phyloP scores from a whole-genome alignment of 106 monocot species.

The Acanthochlamys bracteata region DNA sequence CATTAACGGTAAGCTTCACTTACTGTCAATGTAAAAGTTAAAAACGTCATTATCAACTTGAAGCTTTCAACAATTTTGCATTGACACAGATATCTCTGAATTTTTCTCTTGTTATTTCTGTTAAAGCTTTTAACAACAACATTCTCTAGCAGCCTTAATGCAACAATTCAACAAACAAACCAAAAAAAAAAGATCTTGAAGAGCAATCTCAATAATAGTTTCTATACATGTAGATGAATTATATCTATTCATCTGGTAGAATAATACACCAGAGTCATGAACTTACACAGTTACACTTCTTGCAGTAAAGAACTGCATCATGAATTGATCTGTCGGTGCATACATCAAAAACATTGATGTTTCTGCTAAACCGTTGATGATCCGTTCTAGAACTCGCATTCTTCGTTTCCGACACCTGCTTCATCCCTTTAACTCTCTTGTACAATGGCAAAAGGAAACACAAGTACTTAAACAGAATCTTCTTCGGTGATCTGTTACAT shows the following conservation, averaged over 20 bases:
- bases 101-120: background rate
- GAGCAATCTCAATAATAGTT: background rate
- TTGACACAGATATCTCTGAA: too few species aligned
- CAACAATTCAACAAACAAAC: background rate
- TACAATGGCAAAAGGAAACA: conserved; percentile 28
- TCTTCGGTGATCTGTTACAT: conserved; percentile 23
- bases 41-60: too few species aligned
- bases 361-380: conserved; percentile 3
- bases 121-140: background rate
- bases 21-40: too few species aligned
- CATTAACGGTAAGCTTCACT: too few species aligned
- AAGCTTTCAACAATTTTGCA: too few species aligned
- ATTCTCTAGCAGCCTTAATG: background rate
- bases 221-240: background rate
- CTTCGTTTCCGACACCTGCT: background rate
- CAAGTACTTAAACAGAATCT: conserved; percentile 24
- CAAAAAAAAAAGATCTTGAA: background rate
- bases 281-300: conserved; percentile 25
- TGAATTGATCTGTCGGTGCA: conserved; percentile 20
- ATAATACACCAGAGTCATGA: background rate
- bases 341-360: background rate
- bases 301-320: conserved; percentile 52
- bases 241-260: background rate
- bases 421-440: conserved; percentile 21
- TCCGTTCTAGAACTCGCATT: background rate